Conservation (phyloP, 2,329 filamentous ascomycete species). For the Monilinia polystroma region DNA sequence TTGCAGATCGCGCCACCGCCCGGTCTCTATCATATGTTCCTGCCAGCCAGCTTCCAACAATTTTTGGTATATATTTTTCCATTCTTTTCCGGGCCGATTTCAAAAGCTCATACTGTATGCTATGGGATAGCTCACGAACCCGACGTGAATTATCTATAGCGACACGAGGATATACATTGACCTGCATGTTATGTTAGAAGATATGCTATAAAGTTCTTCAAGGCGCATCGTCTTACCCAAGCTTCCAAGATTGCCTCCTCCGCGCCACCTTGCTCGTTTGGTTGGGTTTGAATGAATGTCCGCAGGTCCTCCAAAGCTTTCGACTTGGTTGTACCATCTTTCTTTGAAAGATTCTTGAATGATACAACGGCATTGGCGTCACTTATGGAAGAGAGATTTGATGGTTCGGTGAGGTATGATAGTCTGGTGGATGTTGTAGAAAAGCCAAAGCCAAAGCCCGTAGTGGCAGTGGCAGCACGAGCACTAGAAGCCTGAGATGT, state of each 20-base stretch:
- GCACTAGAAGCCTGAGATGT: slow-evolving; percentile 41
- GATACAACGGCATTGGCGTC: slow-evolving; percentile 80
- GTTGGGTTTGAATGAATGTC: slow-evolving; percentile 57
- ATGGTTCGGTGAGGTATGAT: slow-evolving; percentile 84
- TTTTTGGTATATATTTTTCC: slow-evolving; percentile 71
- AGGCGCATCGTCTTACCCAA: slow-evolving; percentile 65
- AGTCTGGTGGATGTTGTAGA: slow-evolving; percentile 53
- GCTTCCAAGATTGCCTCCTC: slow-evolving; percentile 84
- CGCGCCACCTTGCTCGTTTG: slow-evolving; percentile 57
- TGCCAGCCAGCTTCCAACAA: slow-evolving; percentile 87
- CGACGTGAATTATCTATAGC: slow-evolving; percentile 87
- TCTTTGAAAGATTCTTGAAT: slow-evolving; percentile 92
- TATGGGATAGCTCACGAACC: slow-evolving; percentile 84
- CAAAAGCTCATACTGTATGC: slow-evolving; percentile 63
- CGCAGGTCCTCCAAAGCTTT: slow-evolving; percentile 88
- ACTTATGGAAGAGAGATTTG: slow-evolving; percentile 73
- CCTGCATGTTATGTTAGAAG: slow-evolving; percentile 48
- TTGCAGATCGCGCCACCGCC: slow-evolving; percentile 71
- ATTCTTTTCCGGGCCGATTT: slow-evolving; percentile 75
- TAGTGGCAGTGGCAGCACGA: slow-evolving; percentile 32
- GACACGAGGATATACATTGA: slow-evolving; percentile 80
- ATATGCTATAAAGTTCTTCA: background rate
- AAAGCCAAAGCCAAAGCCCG: slow-evolving; percentile 40
- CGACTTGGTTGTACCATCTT: slow-evolving; percentile 86
- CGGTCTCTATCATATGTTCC: slow-evolving; percentile 86